Percentiles rank a stretch among this genome's conserved stretches.
Conservation (phyloP, 2,329 filamentous ascomycete species). For the Trichophyton mentagrophytes region DNA sequence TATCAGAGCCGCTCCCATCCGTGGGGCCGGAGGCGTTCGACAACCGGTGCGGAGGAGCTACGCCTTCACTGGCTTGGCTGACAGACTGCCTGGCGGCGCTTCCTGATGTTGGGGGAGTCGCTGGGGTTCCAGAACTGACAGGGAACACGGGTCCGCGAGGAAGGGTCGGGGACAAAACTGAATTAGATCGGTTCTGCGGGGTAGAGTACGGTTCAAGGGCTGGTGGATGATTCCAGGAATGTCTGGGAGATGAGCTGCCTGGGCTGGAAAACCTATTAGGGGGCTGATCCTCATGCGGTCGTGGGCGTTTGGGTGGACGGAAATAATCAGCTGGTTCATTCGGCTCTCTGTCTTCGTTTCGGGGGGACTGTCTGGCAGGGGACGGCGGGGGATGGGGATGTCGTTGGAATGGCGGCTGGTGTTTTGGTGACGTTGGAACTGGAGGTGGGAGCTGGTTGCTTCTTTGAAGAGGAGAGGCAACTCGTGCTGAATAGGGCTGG, state of each 20-base stretch:
- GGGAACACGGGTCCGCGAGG: neutral
- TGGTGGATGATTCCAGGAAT: neutral
- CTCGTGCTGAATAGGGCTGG: constrained; percentile 4
- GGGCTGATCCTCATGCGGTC: constrained; percentile 5
- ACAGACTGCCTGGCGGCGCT: neutral
- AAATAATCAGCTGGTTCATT: constrained; percentile 10
- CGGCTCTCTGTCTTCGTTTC: constrained; percentile 11
- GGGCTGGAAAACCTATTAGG: neutral
- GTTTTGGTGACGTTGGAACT: neutral
- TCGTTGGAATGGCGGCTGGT: neutral
- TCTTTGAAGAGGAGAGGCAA: constrained; percentile 6
- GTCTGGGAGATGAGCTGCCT: neutral
- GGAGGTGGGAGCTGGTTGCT: constrained; percentile 8
- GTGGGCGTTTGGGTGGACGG: constrained; percentile 10
- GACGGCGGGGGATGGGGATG: neutral
- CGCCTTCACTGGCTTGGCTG: neutral
- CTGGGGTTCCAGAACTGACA: constrained; percentile 2
- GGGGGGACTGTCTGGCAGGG: neutral
- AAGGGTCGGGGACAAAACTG: neutral
- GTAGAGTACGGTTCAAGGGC: neutral
- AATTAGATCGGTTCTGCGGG: neutral
- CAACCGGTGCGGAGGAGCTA: neutral
- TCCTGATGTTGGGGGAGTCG: constrained; percentile 5
- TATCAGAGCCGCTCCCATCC: neutral
- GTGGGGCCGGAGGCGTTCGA: neutral